Conservation (phyloP, 2,329 filamentous ascomycete genomes). For the Mollisia scopiformis region DNA sequence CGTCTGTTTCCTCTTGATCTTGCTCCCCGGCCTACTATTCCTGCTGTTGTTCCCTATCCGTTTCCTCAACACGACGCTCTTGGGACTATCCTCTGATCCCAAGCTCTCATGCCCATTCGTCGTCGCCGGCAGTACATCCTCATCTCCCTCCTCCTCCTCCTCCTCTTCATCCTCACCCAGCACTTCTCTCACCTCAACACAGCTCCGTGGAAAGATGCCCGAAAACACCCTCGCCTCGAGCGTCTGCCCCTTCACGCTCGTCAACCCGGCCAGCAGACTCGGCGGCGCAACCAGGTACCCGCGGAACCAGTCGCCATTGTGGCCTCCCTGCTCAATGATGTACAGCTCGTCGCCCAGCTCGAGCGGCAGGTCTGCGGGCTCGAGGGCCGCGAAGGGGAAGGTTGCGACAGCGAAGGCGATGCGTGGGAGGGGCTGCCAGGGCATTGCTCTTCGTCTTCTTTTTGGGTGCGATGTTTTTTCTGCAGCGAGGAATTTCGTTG, state of each 20-base stretch:
- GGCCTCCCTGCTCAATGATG: conserved; percentile 93
- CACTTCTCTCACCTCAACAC: conserved; percentile 92
- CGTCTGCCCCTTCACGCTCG: conserved; percentile 87
- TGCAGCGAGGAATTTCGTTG: no score
- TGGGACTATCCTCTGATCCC: conserved; percentile 23
- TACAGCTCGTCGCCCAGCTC: conserved; percentile 98
- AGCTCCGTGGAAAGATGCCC: conserved; percentile 95
- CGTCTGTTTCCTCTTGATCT: conserved; percentile 24
- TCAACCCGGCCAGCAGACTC: conserved; percentile 88
- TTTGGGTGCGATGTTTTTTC: no score
- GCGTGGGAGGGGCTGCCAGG: conserved; percentile 94
- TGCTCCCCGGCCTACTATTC: conserved; percentile 18
- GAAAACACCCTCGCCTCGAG: conserved; percentile 96
- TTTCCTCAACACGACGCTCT: conserved; percentile 17
- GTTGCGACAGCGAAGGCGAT: conserved; percentile 98
- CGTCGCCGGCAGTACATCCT: conserved; percentile 8
- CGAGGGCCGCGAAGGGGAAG: conserved; percentile 87
- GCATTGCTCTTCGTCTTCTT: conserved; percentile 59
- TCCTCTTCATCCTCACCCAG: conserved; percentile 72
- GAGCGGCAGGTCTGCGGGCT: conserved; percentile 88
- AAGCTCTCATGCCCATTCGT: conserved; percentile 17
- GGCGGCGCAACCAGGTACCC: conserved; percentile 95
- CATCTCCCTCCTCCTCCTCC: conserved; percentile 35
- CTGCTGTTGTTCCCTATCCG: conserved; percentile 7
- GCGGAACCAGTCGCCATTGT: conserved; percentile 86